phyloP scores from a whole-genome alignment of 305 asterid species.

The Nicotiana rustica region DNA sequence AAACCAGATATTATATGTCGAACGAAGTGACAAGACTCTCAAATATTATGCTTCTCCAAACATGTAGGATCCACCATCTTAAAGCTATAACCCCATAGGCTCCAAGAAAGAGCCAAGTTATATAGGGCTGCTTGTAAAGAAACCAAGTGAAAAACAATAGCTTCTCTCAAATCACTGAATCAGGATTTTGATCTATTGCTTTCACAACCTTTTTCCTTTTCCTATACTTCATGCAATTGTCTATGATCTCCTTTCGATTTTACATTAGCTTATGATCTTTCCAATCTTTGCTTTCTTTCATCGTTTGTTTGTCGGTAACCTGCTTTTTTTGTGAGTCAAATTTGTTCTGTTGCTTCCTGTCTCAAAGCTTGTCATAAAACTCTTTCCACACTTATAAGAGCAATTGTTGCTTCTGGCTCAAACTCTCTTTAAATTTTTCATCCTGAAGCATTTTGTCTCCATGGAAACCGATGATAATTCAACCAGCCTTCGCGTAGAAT shows the following conservation, averaged over 20 bases:
- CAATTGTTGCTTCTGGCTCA: constrained; percentile 19
- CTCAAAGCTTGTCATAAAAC: not conserved
- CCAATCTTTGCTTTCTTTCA: constrained; percentile 17
- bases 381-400: not conserved
- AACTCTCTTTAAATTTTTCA: not conserved
- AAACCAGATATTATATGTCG: constrained; percentile 7
- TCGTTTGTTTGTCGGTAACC: constrained; percentile 19
- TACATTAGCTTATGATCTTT: constrained; percentile 27
- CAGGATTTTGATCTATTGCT: not conserved
- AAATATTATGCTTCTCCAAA: constrained; percentile 25
- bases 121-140: constrained; percentile 42
- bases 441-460: constrained; percentile 37
- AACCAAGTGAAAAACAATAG: constrained; percentile 32
- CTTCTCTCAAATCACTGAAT: constrained; percentile 22
- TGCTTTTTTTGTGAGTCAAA: not conserved
- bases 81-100: constrained; percentile 42
- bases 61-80: constrained; percentile 54
- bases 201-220: not conserved
- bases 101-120: constrained; percentile 43
- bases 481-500: constrained; percentile 69
- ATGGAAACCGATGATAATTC: constrained; percentile 61
- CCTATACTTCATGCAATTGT: not conserved
- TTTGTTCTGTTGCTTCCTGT: constrained; percentile 28
- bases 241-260: not conserved
- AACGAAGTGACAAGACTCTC: constrained; percentile 28